These are phyloP conservation scores for Rubus parviflorus DNA, from an alignment of 306 rosid species.

Conservation along the genomic window DNA sequence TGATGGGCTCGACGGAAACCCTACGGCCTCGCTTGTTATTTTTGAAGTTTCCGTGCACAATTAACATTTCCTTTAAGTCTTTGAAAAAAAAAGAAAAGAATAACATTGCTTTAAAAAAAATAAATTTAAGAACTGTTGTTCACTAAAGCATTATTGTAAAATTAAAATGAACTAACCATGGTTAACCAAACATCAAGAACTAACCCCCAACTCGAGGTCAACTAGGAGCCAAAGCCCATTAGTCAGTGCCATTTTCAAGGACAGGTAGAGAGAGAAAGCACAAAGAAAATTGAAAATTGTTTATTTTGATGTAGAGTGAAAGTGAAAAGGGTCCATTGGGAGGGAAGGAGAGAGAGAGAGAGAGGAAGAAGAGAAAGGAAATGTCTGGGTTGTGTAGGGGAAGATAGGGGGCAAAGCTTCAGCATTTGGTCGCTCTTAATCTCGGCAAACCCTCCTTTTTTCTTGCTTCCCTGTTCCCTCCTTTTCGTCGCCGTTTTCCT, in stretches of 20 bases:
- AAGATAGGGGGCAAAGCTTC: slow-evolving; percentile 50
- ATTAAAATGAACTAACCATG: not conserved
- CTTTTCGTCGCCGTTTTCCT: slow-evolving; percentile 24
- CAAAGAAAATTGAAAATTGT: not conserved
- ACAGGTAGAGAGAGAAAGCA: slow-evolving; percentile 16
- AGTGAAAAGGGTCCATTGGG: slow-evolving; percentile 6
- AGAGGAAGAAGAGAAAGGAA: slow-evolving; percentile 8
- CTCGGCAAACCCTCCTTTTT: slow-evolving; percentile 38
- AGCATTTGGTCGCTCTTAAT: slow-evolving; percentile 55
- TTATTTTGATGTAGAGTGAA: slow-evolving; percentile 15
- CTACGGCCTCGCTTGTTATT: no score
- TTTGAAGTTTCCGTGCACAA: no score
- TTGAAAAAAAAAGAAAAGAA: no score
- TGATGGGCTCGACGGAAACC: no score
- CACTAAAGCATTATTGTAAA: not conserved
- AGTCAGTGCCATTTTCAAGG: slow-evolving; percentile 35
- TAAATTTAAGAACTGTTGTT: not conserved
- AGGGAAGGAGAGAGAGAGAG: slow-evolving; percentile 5
- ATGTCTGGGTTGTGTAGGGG: slow-evolving; percentile 51
- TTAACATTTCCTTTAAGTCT: no score
- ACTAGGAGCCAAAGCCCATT: slow-evolving; percentile 7
- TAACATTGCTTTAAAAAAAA: no score
- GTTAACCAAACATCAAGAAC: slow-evolving; percentile 1
- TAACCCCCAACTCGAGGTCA: slow-evolving; percentile 29
- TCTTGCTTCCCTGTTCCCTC: slow-evolving; percentile 23